Conservation (phyloP, 2,329 filamentous ascomycete genomes). For the Monilinia polystroma region DNA sequence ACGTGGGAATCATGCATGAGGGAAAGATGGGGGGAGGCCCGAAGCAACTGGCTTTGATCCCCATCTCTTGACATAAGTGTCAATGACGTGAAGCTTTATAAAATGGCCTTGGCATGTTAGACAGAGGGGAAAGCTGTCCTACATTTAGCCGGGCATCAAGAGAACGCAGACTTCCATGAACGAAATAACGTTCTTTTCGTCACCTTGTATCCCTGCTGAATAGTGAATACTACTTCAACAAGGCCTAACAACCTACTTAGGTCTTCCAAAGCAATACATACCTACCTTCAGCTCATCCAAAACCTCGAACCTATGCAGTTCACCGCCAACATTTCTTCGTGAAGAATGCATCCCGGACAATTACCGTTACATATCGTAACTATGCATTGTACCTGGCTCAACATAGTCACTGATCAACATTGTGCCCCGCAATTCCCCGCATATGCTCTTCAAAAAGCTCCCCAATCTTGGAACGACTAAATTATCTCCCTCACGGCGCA, state of each 20-base stretch:
- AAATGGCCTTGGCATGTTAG: neutral
- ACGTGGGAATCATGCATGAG: neutral
- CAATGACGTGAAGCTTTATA: neutral
- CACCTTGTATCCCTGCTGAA: neutral
- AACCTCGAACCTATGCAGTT: neutral
- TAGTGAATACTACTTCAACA: neutral
- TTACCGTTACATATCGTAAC: neutral
- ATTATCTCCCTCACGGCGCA: neutral
- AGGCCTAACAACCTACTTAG: neutral
- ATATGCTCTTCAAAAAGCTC: neutral
- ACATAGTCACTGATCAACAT: neutral
- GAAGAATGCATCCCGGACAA: neutral
- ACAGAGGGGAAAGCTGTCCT: neutral
- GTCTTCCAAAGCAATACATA: neutral
- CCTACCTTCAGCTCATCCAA: neutral
- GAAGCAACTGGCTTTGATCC: too few relatives aligned
- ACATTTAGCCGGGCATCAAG: neutral
- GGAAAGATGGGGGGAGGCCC: neutral
- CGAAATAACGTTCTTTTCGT: too few relatives aligned
- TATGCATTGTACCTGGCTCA: neutral
- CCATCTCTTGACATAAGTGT: neutral
- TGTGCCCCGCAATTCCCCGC: conserved; percentile 15
- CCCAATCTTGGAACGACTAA: neutral
- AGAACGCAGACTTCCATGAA: too few relatives aligned
- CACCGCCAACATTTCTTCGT: neutral